These are phyloP conservation scores for Pyricularia pennisetigena DNA, from an alignment of 2,329 filamentous ascomycete genomes.

Conservation along the genomic window DNA sequence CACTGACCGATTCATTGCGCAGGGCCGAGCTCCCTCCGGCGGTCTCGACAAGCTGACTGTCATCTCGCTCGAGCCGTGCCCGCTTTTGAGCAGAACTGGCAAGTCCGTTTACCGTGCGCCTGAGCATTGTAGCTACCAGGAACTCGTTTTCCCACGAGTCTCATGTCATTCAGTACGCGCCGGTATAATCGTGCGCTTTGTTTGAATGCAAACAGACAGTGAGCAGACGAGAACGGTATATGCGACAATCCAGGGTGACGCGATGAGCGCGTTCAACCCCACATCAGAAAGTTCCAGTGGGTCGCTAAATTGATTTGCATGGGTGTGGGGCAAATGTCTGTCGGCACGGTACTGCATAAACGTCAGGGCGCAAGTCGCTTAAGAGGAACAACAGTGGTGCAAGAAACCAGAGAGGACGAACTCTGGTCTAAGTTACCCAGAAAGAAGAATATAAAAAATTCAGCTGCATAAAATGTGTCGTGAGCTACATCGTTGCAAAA, in stretches of 20 bases:
- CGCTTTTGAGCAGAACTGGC: constrained; percentile 27
- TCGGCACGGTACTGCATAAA: no score
- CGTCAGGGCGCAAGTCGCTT: no score
- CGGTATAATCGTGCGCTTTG: background rate
- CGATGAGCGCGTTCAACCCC: background rate
- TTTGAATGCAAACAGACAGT: background rate
- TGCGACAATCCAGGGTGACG: background rate
- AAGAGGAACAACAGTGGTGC: no score
- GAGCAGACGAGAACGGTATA: background rate
- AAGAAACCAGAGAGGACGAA: no score
- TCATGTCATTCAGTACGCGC: background rate
- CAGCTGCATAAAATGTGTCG: no score
- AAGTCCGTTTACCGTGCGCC: constrained; percentile 14
- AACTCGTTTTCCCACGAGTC: background rate
- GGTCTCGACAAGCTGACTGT: constrained; percentile 23
- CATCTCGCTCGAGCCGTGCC: constrained; percentile 24
- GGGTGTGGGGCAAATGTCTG: background rate
- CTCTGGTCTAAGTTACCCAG: no score
- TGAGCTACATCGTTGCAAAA: no score
- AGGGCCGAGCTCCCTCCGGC: constrained; percentile 30
- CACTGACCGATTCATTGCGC: constrained; percentile 27
- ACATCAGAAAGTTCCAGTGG: background rate
- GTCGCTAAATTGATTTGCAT: background rate
- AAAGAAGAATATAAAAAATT: no score
- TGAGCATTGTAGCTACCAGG: constrained; percentile 16